Base-by-base conservation (phyloP, 257 asterid genomes). In the Dorcoceras hygrometricum region DNA sequence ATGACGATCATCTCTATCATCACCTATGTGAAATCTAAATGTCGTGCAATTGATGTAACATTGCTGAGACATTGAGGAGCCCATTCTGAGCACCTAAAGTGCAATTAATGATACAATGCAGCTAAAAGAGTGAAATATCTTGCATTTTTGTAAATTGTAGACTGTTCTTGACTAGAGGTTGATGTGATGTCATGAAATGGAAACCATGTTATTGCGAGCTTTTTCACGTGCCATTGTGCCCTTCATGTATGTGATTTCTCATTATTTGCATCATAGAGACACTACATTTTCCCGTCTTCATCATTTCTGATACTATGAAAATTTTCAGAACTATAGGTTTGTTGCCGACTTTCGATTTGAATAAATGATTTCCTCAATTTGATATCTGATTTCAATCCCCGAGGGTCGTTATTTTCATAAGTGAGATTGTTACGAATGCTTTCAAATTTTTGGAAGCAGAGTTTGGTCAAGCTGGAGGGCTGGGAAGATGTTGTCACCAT, bases 381-480 rank as follows among this genome's bases (percentile, higher is more conserved):
- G 32, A 53, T 61, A 62, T 67, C 48, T 70, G 32, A 57, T 61
- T 53, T 54, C 36, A 10, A 46, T 62, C 25, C 43, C 32, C 9
- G 68, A 26, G 68, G 59, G 20, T n/a, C 62, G 23, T 67, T 53
- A 8, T 31, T 32, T 59, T 23, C 36, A 51, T 57, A 69, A 63
- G 68, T 32, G 58, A 57, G 57, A 71, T 63, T 63, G 58, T 59
- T 46, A 57, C 28, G 73, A 31, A 19, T 1, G 24, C 29, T 56
- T 59, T 34, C 43, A 69, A 71, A 54, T 81, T 48, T 63, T 56
- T 59, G 65, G 70, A 55, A 56, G 71, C 87, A 94, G 99, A 90
- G 95, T 80, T 82, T 94, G 83, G 86, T 94, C 75, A 94, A 87
- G 87, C 81, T 94, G 43, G 99, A 94, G 83, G 95, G 96, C 57